Evolutionary conservation across 2,329 filamentous ascomycete genomes (phyloP), one percentile per base, ranked within the genome.

Genomic region (Fusarium nanum): DNA sequence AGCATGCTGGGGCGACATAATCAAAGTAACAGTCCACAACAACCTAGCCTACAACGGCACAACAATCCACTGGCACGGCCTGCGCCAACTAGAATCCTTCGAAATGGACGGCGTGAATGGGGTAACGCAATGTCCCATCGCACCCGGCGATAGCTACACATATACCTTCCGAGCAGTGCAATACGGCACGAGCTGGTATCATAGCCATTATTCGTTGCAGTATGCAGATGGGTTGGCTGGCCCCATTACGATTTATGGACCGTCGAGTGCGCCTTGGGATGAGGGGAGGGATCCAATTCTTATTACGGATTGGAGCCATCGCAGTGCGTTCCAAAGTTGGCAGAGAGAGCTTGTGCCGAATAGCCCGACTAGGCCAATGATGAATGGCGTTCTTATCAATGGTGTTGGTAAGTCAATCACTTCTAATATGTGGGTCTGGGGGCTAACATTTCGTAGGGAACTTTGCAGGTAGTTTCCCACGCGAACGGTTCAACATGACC

Each of bases 1-100:
- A 22, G 76, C 75, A 0, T 76, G 75, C 12, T 77, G 76, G 76
- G 76, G 76, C 11, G 76, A 78, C 1, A 54, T 69, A 0, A 74
- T 74, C 8, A 74, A 30, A 22, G 7, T 52, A 27, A 52, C 49
- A 9, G 49, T 42, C 0, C 49, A 52, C 14, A 52, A 52, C 30
- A 20, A 42, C 20, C 49, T 52, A 1, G 34, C 23, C 3, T 52
- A 28, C 18, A 74, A 74, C 6, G 72, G 72, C 1, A 74, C 72
- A 1, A 73, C 61, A 4, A 75, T 74, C 1, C 72, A 74, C 18
- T 74, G 72, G 72, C 72, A 74, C 11, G 72, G 72, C 0, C 68
- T 75, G 4, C 52, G 71, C 5, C 71, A 75, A 52, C 62, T 72
- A 1, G 49, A 65, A 7, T 71, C 72, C 0, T 64, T 72, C 52